These are phyloP conservation scores for Carpinus fangiana DNA, from an alignment of 306 rosid genomes.

Conservation along the genomic window DNA sequence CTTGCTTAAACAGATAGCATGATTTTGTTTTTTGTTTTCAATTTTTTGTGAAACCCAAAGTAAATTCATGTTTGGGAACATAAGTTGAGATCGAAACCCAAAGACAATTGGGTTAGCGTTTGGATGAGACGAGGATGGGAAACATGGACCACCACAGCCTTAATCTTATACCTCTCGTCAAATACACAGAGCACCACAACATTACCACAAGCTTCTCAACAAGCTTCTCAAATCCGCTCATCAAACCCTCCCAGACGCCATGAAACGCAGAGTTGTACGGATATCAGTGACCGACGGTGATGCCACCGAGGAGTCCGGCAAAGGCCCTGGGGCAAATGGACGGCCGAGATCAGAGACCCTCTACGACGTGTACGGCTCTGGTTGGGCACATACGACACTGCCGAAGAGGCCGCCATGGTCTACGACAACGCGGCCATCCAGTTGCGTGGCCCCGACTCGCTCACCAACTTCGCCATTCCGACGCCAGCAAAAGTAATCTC, in stretches of 20 bases:
- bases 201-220: too few relatives aligned
- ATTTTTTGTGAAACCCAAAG: too few relatives aligned
- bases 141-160: slow-evolving; percentile 25
- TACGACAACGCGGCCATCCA: slow-evolving; percentile 94
- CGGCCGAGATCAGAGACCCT: slow-evolving; percentile 96
- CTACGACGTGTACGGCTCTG: slow-evolving; percentile 82
- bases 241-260: slow-evolving; percentile 5
- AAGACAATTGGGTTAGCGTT: too few relatives aligned
- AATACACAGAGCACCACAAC: slow-evolving; percentile 50
- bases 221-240: slow-evolving; percentile 25
- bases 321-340: slow-evolving; percentile 99
- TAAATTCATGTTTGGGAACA: too few relatives aligned
- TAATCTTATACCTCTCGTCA: slow-evolving; percentile 27
- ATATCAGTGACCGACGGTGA: slow-evolving; percentile 65
- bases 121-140: too few relatives aligned
- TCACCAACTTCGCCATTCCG: slow-evolving; percentile 69
- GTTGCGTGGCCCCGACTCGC: slow-evolving; percentile 90
- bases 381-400: slow-evolving; percentile 91
- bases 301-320: slow-evolving; percentile 98
- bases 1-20: too few relatives aligned
- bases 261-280: slow-evolving; percentile 49
- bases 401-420: slow-evolving; percentile 93
- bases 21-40: too few relatives aligned
- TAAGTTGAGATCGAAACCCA: too few relatives aligned
- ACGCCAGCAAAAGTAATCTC: slow-evolving; percentile 23